Evolutionary conservation across 768 basidiomycete genomes (phyloP).

Genomic region (Candolleomyces eurysporus): DNA sequence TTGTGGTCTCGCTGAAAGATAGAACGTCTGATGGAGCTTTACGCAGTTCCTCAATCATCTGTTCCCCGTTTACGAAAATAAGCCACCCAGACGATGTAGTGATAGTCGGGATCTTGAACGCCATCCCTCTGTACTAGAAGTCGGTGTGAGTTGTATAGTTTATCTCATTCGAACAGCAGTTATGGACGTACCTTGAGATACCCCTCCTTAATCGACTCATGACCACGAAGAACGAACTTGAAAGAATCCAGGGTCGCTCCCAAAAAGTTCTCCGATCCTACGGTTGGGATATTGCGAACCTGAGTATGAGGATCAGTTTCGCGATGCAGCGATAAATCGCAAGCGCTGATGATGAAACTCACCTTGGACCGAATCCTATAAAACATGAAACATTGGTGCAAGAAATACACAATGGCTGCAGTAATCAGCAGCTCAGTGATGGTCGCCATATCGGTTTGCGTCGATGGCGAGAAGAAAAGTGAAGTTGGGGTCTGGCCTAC

Average conservation of each 20-base stretch:
- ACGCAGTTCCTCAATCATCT: slow-evolving; percentile 37
- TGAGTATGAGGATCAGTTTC: neutral
- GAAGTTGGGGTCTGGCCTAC: no score
- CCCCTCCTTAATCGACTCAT: slow-evolving; percentile 15
- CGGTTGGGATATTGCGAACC: slow-evolving; percentile 14
- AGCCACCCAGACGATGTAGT: slow-evolving; percentile 27
- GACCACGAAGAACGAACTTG: slow-evolving; percentile 9
- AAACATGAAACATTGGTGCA: neutral
- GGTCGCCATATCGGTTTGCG: no score
- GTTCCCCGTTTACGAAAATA: slow-evolving; percentile 29
- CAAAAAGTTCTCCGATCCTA: slow-evolving; percentile 12
- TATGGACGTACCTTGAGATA: slow-evolving; percentile 12
- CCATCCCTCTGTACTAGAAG: slow-evolving; percentile 7
- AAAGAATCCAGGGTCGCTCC: slow-evolving; percentile 11
- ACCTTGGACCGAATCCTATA: slow-evolving; percentile 1
- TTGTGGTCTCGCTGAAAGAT: slow-evolving; percentile 26
- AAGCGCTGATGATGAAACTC: neutral
- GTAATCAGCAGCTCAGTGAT: neutral
- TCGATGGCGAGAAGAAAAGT: no score
- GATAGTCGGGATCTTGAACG: slow-evolving; percentile 13
- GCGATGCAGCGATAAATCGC: neutral
- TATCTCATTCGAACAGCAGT: no score
- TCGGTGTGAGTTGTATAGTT: neutral
- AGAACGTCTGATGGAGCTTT: slow-evolving; percentile 36
- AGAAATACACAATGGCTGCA: neutral